phyloP scores from a whole-genome alignment of 2,329 filamentous ascomycete genomes.

The Aureobasidium sp. region DNA sequence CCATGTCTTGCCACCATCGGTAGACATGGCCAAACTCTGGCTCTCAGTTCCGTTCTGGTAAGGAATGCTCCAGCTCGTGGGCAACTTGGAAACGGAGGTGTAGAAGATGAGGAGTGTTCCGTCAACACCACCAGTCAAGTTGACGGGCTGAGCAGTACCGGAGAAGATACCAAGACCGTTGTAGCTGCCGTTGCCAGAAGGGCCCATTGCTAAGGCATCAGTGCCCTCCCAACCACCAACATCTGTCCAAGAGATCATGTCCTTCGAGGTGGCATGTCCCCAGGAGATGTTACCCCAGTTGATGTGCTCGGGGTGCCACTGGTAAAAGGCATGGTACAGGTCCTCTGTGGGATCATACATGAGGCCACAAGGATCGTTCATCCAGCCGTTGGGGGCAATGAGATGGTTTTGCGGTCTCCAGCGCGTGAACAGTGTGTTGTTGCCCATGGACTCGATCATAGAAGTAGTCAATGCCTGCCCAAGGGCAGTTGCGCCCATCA shows the following conservation, averaged over 20 bases:
- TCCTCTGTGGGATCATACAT: slow-evolving; percentile 41
- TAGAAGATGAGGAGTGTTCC: slow-evolving; percentile 40
- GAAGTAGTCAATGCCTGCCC: slow-evolving; percentile 21
- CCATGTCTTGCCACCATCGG: slow-evolving; percentile 40
- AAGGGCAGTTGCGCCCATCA: slow-evolving; percentile 5
- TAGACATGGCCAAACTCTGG: slow-evolving; percentile 37
- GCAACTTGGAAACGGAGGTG: slow-evolving; percentile 38
- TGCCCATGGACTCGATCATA: slow-evolving; percentile 29
- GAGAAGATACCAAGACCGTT: slow-evolving; percentile 46
- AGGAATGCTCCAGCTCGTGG: slow-evolving; percentile 37
- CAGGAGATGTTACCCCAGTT: slow-evolving; percentile 42
- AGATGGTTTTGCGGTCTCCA: slow-evolving; percentile 41
- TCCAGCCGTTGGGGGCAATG: slow-evolving; percentile 41
- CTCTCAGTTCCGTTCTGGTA: slow-evolving; percentile 39
- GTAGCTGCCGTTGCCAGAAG: slow-evolving; percentile 36
- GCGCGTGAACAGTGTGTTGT: slow-evolving; percentile 41
- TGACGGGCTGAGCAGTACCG: slow-evolving; percentile 42
- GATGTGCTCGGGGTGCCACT: slow-evolving; percentile 41
- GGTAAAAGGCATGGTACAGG: slow-evolving; percentile 45
- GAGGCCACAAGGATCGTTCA: slow-evolving; percentile 44
- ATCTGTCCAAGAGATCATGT: slow-evolving; percentile 39
- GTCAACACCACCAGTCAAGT: slow-evolving; percentile 37
- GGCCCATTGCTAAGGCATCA: slow-evolving; percentile 31
- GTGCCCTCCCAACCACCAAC: slow-evolving; percentile 38
- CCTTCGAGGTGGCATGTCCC: slow-evolving; percentile 45